Percentiles rank a stretch among this genome's conserved stretches.
phyloP scores from a whole-genome alignment of 306 rosid genomes.

The Prinsepia uniflora region DNA sequence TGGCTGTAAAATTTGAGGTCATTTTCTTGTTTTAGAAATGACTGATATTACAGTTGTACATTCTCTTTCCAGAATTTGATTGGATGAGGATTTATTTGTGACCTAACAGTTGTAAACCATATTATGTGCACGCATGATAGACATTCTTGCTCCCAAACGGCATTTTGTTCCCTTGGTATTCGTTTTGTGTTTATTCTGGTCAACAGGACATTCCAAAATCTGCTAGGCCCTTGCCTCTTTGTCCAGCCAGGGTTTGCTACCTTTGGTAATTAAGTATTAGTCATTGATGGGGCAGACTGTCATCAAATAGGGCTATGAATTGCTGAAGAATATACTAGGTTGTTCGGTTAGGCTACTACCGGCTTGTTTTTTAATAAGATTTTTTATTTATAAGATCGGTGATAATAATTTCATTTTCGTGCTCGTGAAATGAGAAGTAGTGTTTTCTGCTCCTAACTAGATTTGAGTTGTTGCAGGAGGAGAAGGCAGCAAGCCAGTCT shows the following conservation, averaged over 20 bases:
- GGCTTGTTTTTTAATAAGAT: background rate
- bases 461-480: conserved; percentile 52
- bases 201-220: background rate
- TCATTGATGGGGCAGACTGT: conserved; percentile 4
- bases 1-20: conserved; percentile 7
- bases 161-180: background rate
- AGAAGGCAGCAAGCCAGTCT: conserved; percentile 41
- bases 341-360: background rate
- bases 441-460: conserved; percentile 22
- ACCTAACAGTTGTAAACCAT: background rate
- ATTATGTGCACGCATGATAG: conserved; percentile 1
- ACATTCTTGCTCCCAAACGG: background rate
- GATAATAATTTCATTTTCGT: background rate
- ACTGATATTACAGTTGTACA: background rate
- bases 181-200: background rate
- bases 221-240: background rate
- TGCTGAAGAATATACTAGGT: background rate
- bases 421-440: background rate
- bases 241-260: background rate
- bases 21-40: background rate
- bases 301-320: background rate
- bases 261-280: background rate
- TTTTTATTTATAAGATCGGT: background rate
- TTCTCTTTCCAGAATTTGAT: background rate
- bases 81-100: background rate